Evolutionary conservation across 768 basidiomycete genomes (phyloP).

Genomic region (Sarcodon sp.): DNA sequence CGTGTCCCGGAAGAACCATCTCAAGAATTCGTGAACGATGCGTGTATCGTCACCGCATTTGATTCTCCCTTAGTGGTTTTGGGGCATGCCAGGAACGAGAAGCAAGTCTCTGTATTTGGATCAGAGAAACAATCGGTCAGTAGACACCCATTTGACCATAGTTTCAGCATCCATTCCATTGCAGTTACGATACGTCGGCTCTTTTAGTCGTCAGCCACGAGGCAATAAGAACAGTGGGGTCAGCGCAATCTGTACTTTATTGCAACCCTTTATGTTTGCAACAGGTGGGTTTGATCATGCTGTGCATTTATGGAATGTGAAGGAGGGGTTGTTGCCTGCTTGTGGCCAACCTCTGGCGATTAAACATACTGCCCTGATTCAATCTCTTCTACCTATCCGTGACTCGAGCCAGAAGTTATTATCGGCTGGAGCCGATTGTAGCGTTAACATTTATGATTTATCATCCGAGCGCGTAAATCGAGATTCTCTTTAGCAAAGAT

Average conservation of each 20-base stretch:
- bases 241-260: conserved; percentile 28
- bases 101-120: conserved; percentile 8
- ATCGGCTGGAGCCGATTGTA: conserved; percentile 36
- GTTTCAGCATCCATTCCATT: neutral
- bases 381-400: conserved; percentile 27
- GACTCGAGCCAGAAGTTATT: conserved; percentile 34
- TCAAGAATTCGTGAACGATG: conserved; percentile 27
- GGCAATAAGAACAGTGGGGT: conserved; percentile 23
- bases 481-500: no score
- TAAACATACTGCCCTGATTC: conserved; percentile 28
- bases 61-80: conserved; percentile 18
- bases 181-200: conserved; percentile 3
- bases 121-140: neutral
- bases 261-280: conserved; percentile 28
- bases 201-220: conserved; percentile 4
- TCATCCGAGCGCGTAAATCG: conserved; percentile 22
- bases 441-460: conserved; percentile 30
- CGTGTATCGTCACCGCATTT: conserved; percentile 20
- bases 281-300: conserved; percentile 37
- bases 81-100: conserved; percentile 22
- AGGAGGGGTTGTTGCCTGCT: conserved; percentile 14
- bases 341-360: conserved; percentile 17
- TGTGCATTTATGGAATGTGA: conserved; percentile 33
- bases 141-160: neutral
- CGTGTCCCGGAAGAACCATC: neutral